Percentiles rank a stretch among this genome's conserved stretches.
Evolutionary conservation across 768 basidiomycete genomes (phyloP).

Genomic region (Suillus brevipes): DNA sequence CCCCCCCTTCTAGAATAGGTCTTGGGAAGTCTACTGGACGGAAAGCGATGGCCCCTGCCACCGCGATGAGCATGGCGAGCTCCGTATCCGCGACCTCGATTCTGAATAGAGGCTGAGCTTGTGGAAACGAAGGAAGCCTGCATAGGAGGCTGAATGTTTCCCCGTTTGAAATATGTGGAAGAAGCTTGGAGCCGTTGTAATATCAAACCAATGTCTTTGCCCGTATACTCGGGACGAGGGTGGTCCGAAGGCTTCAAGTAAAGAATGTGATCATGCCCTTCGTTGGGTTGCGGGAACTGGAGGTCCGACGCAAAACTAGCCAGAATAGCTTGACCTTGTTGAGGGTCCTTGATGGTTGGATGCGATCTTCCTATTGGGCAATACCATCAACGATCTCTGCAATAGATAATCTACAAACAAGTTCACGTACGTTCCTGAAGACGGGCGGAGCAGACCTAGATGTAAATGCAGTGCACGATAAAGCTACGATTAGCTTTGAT

Average conservation of each 20-base stretch:
- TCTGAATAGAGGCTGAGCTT: slow-evolving; percentile 16
- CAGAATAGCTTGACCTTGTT: slow-evolving; percentile 60
- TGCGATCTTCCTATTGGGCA: slow-evolving; percentile 58
- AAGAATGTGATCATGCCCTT: slow-evolving; percentile 67
- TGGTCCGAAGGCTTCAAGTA: slow-evolving; percentile 38
- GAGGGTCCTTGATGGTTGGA: slow-evolving; percentile 70
- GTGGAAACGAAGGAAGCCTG: slow-evolving; percentile 12
- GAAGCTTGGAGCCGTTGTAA: slow-evolving; percentile 46
- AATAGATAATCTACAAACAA: slow-evolving; percentile 8
- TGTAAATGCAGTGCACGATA: slow-evolving; percentile 21
- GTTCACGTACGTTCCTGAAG: slow-evolving; percentile 55
- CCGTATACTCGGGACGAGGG: slow-evolving; percentile 47
- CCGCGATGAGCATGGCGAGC: slow-evolving; percentile 20
- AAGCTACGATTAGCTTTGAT: slow-evolving; percentile 4
- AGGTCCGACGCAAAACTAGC: slow-evolving; percentile 65
- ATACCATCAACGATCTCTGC: slow-evolving; percentile 15
- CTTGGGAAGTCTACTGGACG: slow-evolving; percentile 1
- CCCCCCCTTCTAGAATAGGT: slow-evolving; percentile 1
- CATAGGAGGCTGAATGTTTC: slow-evolving; percentile 9
- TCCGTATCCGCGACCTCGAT: slow-evolving; percentile 21
- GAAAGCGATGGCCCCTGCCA: slow-evolving; percentile 6
- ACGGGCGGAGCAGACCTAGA: slow-evolving; percentile 62
- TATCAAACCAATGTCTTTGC: slow-evolving; percentile 50
- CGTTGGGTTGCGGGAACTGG: slow-evolving; percentile 50
- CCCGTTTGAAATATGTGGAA: slow-evolving; percentile 19